phyloP scores from a whole-genome alignment of 768 basidiomycete species.

The Boletus sp. region DNA sequence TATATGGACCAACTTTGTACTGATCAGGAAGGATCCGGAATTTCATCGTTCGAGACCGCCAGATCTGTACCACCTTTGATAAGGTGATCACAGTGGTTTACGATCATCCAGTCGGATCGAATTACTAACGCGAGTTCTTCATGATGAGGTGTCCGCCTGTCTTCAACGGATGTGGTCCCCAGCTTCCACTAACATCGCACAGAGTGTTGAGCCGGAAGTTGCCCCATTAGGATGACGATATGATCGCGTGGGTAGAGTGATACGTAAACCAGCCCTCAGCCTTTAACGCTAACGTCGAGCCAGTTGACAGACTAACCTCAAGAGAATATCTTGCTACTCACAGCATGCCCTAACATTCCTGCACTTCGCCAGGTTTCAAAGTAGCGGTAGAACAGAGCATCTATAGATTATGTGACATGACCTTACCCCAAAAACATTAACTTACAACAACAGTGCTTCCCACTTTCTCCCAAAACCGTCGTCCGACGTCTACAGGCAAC shows the following conservation, averaged over 20 bases:
- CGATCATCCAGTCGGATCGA: neutral
- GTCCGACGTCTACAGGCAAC: neutral
- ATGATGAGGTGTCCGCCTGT: neutral
- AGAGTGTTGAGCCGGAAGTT: neutral
- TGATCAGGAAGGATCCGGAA: neutral
- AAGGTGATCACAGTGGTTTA: neutral
- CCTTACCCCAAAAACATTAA: neutral
- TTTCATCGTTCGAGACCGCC: neutral
- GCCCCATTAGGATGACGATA: neutral
- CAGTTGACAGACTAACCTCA: neutral
- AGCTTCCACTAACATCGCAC: neutral
- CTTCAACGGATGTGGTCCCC: neutral
- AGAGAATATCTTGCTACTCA: neutral
- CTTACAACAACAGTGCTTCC: neutral
- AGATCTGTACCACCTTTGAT: neutral
- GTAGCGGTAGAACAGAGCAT: neutral
- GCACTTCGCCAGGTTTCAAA: neutral
- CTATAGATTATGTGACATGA: neutral
- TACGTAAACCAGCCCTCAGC: conserved; percentile 1
- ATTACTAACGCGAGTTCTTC: neutral
- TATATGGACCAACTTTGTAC: neutral
- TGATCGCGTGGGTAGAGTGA: neutral
- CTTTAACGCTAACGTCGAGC: neutral
- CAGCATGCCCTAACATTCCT: neutral
- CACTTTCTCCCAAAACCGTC: neutral